Evolutionary conservation across 352 stramenopile genomes (phyloP), one percentile per base, ranked within the genome.

Genomic region (Phytophthora litchii): DNA sequence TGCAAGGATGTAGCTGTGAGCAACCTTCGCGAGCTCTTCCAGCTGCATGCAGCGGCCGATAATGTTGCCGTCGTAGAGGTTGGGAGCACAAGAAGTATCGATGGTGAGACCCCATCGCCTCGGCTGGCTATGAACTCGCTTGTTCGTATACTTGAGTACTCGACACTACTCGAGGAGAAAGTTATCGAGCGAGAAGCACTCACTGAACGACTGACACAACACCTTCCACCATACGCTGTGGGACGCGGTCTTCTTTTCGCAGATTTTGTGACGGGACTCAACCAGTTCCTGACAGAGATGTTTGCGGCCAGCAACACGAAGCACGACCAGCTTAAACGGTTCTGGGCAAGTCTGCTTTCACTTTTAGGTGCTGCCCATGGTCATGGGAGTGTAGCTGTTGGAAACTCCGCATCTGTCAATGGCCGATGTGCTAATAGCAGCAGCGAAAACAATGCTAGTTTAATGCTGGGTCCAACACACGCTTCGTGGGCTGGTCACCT

Each of bases 401-500:
- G 25, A 31, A 36, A 31, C n/a, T 47, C 19, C n/a, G 17, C 19
- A 21, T 31, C 44, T 25, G 16, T 3, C 16, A 20, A 12, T 34
- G 27, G 35, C 27, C 40, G 27, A 51, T 20, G 23, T 40, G 23
- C 35, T n/a, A 56, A 44, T 5, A 44, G 45, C 19, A 17, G 42
- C 42, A 14, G 19, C 12, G 47, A 60, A 53, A 64, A 50, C 43
- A 46, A 37, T 3, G 38, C 45, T 10, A 43, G 40, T 20, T 60
- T 68, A 31, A 44, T 70, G 16, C 9, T 71, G 20, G 68, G 38
- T 17, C 45, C 56, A 27, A 56, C 61, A 17, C 45, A 32, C 9
- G 58, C 54, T 31, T 69, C 77, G 3, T 92, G 83, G 80, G 78
- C 72, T 29, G 77, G 79, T 23, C 73, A 79, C 23, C 70, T 92